phyloP scores from a whole-genome alignment of 305 asterid genomes.

The Striga hermonthica region DNA sequence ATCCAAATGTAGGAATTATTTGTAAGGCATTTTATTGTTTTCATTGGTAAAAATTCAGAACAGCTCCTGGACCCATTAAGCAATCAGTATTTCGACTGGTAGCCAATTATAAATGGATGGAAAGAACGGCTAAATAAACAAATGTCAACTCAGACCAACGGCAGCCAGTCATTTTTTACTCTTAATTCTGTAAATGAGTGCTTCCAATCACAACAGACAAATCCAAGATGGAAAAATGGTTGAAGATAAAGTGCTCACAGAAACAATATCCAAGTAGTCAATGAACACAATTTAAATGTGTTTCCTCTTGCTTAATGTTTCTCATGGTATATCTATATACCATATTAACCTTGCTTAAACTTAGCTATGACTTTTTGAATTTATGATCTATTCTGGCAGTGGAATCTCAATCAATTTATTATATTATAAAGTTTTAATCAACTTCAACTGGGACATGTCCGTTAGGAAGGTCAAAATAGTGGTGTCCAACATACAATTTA shows the following conservation, averaged over 20 bases:
- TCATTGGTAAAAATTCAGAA: neutral
- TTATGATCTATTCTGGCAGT: slow-evolving; percentile 2
- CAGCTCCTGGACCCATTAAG: slow-evolving; percentile 2
- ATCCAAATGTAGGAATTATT: slow-evolving; percentile 1
- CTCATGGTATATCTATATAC: neutral
- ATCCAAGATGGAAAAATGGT: slow-evolving; percentile 21
- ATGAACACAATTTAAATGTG: neutral
- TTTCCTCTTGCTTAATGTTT: neutral
- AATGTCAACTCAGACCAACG: neutral
- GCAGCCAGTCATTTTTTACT: slow-evolving; percentile 5
- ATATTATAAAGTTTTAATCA: neutral
- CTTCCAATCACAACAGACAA: slow-evolving; percentile 1
- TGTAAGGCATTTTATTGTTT: neutral
- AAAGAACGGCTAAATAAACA: slow-evolving; percentile 2
- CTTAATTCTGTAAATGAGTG: slow-evolving; percentile 20
- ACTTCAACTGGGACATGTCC: neutral
- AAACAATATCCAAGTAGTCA: neutral
- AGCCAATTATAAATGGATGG: slow-evolving; percentile 6
- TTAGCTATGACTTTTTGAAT: neutral
- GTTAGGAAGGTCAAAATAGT: neutral
- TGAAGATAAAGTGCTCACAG: neutral
- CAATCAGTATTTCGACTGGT: neutral
- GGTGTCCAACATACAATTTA: neutral
- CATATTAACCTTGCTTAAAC: slow-evolving; percentile 12
- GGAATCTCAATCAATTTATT: neutral